Base-by-base conservation (phyloP, 2,329 filamentous ascomycete species). In the Daldinia sp. region DNA sequence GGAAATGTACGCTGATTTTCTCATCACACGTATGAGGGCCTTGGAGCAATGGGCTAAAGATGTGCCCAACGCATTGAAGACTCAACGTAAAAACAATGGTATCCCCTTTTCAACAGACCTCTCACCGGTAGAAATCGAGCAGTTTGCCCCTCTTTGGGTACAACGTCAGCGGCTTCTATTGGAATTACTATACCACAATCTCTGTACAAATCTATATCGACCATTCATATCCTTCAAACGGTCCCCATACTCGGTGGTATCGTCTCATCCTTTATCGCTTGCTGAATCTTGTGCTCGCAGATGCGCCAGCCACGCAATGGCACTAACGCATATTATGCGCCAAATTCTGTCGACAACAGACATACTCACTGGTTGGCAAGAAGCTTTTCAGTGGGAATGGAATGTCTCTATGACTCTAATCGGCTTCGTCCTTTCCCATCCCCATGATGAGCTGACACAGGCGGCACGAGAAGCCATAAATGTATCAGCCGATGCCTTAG, bases 301-400 rank as follows among this genome's bases (percentile, higher is more conserved):
- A 15, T 80, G 77, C 50, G 74, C 72, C n/a, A 68, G 67, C n/a
- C 79, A 81, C 63, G 79, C 79, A 4, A 78, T 81, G 48, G 72
- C 76, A 1, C 60, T 79, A 6, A 81, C 79, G 6, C 70, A 76
- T 23, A 81, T 82, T 15, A 76, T 78, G 57, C 75, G 79, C 18
- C 79, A 82, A 56, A 70, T 78, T 3, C 63, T 79, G 18, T 64
- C 71, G 1, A 56, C 65, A 4, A 79, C 79, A 3, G 72, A 75
- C 12, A 72, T 81, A 23, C 67, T 82, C 0, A 67, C 67, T 10
- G 79, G 80, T 6, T 81, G 78, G 78, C 74, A 79, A 56, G 77
- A 80, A 55, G 74, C 76, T 0, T 82, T 81, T 53, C 78, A 81
- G 23, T 83, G 78, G 74, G 81, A 82, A 69, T 83, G 81, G 79